Base-by-base conservation (phyloP, 140 eudicot genomes). In the Oenanthe javanica region DNA sequence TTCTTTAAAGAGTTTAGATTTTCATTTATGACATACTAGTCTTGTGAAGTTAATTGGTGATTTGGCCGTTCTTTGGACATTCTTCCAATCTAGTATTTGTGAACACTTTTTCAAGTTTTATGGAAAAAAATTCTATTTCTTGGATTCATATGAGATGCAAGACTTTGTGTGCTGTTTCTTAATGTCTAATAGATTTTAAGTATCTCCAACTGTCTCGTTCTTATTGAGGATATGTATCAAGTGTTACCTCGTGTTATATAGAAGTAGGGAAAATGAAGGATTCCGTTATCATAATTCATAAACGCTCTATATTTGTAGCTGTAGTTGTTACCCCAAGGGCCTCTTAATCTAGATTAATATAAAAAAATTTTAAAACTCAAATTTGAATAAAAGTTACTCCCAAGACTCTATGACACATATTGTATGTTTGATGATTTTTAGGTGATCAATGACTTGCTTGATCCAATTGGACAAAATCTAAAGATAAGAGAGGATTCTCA, bases 401-500 rank as follows among this genome's bases (percentile, higher is more conserved):
- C 38, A 46, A 15, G 6, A 36, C 52, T 50, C 18, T 31, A 46
- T 18, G 42, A 78, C 51, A 47, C 46, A 57, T 57, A 59, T 84
- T 51, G 71, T n/a, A 38, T 70, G 36, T 59, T 83, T 47, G 74
- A 80, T 69, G 36, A 48, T 84, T 84, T 79, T 45, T 79, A 93
- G 98, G 98, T 93, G 79, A 89, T 93, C 88, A 93, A 93, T 77
- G 98, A 93, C 87, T 87, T 93, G 92, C 97, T 93, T 82, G 79
- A 93, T 90, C 93, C 98, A 80, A 91, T 92, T 3, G 98, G 98
- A 67, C 98, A 93, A 84, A 93, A 93, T 79, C 87, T 93, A 61
- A 82, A 94, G 82, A 89, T 93, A 79, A 85, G 98, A 78, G 98
- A 93, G 86, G 98, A 93, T 86, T 79, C 86, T 79, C 96, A 90